Evolutionary conservation across 2,329 filamentous ascomycete species (phyloP).

Genomic region (Colletotrichum neosansevieriae): DNA sequence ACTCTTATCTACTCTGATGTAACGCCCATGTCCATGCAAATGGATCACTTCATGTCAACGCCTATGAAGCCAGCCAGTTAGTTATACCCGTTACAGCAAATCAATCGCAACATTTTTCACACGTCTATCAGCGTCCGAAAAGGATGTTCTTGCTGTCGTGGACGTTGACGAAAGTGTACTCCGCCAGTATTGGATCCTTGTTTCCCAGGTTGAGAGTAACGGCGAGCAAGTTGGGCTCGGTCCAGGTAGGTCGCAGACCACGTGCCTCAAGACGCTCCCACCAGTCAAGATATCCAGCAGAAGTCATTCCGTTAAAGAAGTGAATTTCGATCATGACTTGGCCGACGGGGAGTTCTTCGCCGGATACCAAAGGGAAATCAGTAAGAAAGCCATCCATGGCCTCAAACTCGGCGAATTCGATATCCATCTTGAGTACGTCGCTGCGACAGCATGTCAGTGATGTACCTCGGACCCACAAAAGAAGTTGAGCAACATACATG

Average conservation of each 20-base stretch:
- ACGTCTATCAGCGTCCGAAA: conserved; percentile 13
- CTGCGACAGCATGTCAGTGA: conserved; percentile 39
- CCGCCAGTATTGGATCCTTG: conserved; percentile 40
- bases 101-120: background rate
- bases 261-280: conserved; percentile 44
- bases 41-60: background rate
- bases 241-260: conserved; percentile 44
- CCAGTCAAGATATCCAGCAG: conserved; percentile 42
- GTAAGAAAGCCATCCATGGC: conserved; percentile 45
- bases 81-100: background rate
- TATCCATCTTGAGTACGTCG: conserved; percentile 56
- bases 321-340: conserved; percentile 43
- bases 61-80: background rate
- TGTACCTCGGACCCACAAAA: background rate
- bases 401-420: conserved; percentile 52
- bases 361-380: conserved; percentile 41
- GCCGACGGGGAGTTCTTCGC: conserved; percentile 40
- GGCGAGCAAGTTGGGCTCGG: conserved; percentile 44
- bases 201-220: conserved; percentile 38
- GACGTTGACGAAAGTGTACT: conserved; percentile 45
- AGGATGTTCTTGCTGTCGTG: conserved; percentile 40
- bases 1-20: background rate
- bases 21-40: background rate
- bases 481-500: conserved; percentile 43
- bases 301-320: conserved; percentile 29